Evolutionary conservation across 441 rosid species (phyloP), one percentile per base, ranked within the genome.

Genomic region (Heliophila coronopifolia): DNA sequence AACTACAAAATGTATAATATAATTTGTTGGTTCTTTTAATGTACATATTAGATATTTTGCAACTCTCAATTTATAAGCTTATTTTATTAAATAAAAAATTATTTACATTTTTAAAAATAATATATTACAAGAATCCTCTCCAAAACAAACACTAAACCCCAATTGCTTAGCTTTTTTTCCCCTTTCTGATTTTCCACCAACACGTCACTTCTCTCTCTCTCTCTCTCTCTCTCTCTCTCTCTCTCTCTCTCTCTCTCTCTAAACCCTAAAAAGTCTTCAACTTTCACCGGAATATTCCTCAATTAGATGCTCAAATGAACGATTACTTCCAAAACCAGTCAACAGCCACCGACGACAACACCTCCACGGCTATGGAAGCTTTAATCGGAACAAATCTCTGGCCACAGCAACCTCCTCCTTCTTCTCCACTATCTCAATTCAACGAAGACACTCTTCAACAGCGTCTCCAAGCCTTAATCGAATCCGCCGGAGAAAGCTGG

Each of bases 291-390:
- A n/a, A n/a, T n/a, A n/a, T n/a, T n/a, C n/a, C n/a, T n/a, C n/a
- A n/a, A n/a, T n/a, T n/a, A n/a, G n/a, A n/a, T n/a, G n/a, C n/a
- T n/a, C n/a, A n/a, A n/a, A n/a, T n/a, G n/a, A n/a, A n/a, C n/a
- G n/a, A n/a, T n/a, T n/a, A n/a, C n/a, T n/a, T n/a, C n/a, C n/a
- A n/a, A n/a, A n/a, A n/a, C n/a, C n/a, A n/a, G n/a, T n/a, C n/a
- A n/a, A n/a, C n/a, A n/a, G n/a, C n/a, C n/a, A n/a, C 77, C 22
- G 95, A 84, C 47, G 92, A 90, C 41, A 79, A 86, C 78, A 59
- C 78, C 3, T 74, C n/a, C n/a, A n/a, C 92, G 14, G 83, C 89
- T 37, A 91, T 87, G 96, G 98, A 91, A 39, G 93, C 96, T 47
- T 91, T 91, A 68, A 79, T 81, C 77, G 72, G 76, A 66, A 69